phyloP scores from a whole-genome alignment of 2,329 filamentous ascomycete species.

The Dendryphion nanum region DNA sequence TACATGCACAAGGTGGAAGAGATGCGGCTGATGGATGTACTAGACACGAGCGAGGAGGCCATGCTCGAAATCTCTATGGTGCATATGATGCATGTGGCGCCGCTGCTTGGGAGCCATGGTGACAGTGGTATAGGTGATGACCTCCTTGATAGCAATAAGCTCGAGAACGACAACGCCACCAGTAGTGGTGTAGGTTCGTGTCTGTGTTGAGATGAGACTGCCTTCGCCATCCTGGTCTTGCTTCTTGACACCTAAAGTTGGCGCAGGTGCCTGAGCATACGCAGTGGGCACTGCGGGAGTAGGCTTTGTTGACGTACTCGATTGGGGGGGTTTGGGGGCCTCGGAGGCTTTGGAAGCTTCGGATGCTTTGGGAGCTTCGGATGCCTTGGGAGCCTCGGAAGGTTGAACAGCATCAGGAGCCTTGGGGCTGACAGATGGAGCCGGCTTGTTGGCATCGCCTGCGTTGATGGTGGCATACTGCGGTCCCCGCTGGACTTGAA shows the following conservation, averaged over 20 bases:
- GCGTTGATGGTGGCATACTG: conserved; percentile 30
- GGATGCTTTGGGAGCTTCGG: too few species aligned
- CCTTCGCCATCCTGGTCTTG: too few species aligned
- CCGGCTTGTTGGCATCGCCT: background rate
- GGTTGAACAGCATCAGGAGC: conserved; percentile 4
- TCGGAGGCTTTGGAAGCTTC: conserved; percentile 1
- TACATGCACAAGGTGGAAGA: too few species aligned
- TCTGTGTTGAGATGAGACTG: conserved; percentile 39
- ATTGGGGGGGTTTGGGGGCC: too few species aligned
- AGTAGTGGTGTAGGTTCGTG: too few species aligned
- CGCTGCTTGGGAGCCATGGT: conserved; percentile 31
- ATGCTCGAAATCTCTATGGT: conserved; percentile 27
- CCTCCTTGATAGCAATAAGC: conserved; percentile 48
- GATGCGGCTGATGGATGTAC: too few species aligned
- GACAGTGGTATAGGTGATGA: conserved; percentile 36
- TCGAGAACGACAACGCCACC: too few species aligned
- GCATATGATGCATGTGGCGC: conserved; percentile 26
- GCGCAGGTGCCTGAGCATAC: too few species aligned
- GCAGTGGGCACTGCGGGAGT: too few species aligned
- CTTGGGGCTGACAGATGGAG: conserved; percentile 4
- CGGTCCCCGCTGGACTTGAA: conserved; percentile 49
- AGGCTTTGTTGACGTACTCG: too few species aligned
- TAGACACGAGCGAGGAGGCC: conserved; percentile 15
- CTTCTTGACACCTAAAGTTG: too few species aligned
- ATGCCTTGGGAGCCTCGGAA: too few species aligned